Evolutionary conservation across 345 rosid genomes (phyloP), one percentile per base, ranked within the genome.

Genomic region (Syzygium oleosum): DNA sequence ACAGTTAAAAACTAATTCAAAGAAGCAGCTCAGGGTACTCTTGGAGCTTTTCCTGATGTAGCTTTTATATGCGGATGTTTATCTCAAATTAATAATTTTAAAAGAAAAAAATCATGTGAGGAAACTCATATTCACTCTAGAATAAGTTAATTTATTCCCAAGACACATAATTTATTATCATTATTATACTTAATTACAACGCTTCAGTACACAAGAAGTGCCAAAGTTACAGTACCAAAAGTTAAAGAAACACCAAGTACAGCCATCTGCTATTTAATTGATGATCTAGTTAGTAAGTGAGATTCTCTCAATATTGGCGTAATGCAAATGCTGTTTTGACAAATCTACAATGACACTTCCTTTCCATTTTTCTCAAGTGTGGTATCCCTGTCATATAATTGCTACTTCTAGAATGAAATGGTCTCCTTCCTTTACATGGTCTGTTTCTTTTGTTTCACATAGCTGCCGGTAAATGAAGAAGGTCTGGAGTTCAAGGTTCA

Each of bases 401-500:
- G 4, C 83, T 73, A 9, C 83, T 51, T 51, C 23, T 49, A 51
- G 25, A 84, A n/a, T 84, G 85, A 84, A 84, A 54, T 77, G 11
- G 23, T 58, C 8, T 54, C 61, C 84, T 34, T 84, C 56, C 58
- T 52, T n/a, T 51, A 16, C 11, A 49, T 16, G 85, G 14, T n/a
- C 85, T 31, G 56, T 63, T 34, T 77, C 31, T 46, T 56, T 54
- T 87, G 54, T 29, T 15, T 27, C 61, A 12, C 65, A 34, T 87
- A 54, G 52, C 85, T 79, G 77, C 88, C 85, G 9, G 61, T 43
- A 61, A 59, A 16, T 4, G 5, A 38, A 2, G 93, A 95, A 65
- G 97, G 98, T 86, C 93, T 94, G 27, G 98, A 96, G 93, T 98
- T 92, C 41, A 92, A 97, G 83, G 93, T 92, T 59, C 98, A 96